These are phyloP conservation scores for Taphrina populina DNA, from an alignment of 1,139 yeast genomes.

Conservation along the genomic window DNA sequence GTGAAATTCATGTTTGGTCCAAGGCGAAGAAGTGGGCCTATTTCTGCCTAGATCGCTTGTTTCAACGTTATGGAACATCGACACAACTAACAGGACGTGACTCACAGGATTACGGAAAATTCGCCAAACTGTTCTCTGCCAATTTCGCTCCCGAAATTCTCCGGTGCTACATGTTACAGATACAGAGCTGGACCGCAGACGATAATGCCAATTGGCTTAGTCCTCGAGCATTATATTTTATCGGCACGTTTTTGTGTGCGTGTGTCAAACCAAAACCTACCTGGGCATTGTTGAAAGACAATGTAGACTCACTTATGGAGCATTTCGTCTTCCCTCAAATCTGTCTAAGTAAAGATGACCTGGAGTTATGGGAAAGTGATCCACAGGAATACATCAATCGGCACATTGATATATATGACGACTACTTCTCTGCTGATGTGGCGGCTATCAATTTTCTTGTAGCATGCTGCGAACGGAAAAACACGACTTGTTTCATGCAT, in stretches of 20 bases:
- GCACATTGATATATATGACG: slow-evolving; percentile 69
- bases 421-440: slow-evolving; percentile 70
- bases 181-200: slow-evolving; percentile 70
- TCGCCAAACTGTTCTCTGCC: slow-evolving; percentile 44
- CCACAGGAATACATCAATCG: slow-evolving; percentile 88
- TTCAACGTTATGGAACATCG: slow-evolving; percentile 58
- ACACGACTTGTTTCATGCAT: slow-evolving; percentile 60
- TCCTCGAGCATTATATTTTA: slow-evolving; percentile 61
- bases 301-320: slow-evolving; percentile 61
- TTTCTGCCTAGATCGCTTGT: slow-evolving; percentile 73
- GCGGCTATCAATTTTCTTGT: slow-evolving; percentile 78
- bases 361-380: slow-evolving; percentile 80
- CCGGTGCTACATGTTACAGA: slow-evolving; percentile 60
- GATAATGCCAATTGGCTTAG: slow-evolving; percentile 62
- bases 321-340: slow-evolving; percentile 78
- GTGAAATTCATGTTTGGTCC: slow-evolving; percentile 57
- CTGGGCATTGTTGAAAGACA: slow-evolving; percentile 72
- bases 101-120: slow-evolving; percentile 43
- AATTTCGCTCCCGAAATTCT: slow-evolving; percentile 75
- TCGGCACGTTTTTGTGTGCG: slow-evolving; percentile 70
- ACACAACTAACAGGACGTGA: slow-evolving; percentile 43
- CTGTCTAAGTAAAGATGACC: slow-evolving; percentile 65
- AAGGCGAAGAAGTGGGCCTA: slow-evolving; percentile 91
- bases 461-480: slow-evolving; percentile 67
- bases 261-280: slow-evolving; percentile 65